Evolutionary conservation across 331 rosid species (phyloP), one percentile per base, ranked within the genome.

Genomic region (Saraca asoca): DNA sequence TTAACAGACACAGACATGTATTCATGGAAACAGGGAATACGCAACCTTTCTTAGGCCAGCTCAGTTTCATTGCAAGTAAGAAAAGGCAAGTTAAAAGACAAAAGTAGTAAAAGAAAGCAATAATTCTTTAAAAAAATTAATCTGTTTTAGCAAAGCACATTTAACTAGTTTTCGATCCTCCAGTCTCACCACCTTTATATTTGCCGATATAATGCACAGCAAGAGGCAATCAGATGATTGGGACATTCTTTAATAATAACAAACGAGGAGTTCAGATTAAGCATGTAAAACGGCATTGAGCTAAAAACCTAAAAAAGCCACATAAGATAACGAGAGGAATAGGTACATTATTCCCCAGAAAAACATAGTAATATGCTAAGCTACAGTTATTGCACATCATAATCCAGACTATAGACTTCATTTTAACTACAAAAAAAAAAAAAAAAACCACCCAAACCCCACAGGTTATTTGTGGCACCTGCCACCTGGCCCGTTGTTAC

Each of bases 171-270:
- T 59, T 0, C 56, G 24, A 71, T 65, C 4, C 1, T 50, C 15
- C 31, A 66, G 76, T 54, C 52, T 67, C 78, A 87, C 86, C 66
- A 63, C 19, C 8, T 49, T 62, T 41, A 63, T 66, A 72, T 70
- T 66, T 37, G 73, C 48, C 7, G n/a, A 74, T 75, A 61, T 16
- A 33, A 64, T 49, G 62, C 64, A 71, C 53, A 76, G 54, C 20
- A 63, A 72, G 76, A 79, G 64, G 35, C 59, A 69, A 73, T 48
- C 80, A 75, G 53, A 87, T 80, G 85, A 80, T 75, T 75, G 79
- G 51, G 33, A 79, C 66, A 71, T 81, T 71, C 75, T 76, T 79
- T 76, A 76, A 68, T 51, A 57, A 68, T 52, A 57, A 79, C 57
- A 58, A 66, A 54, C 33, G 59, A 41, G 11, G 56, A 38, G 50